Evolutionary conservation across 306 rosid species (phyloP).

Genomic region (Astragalus glycyphyllos): DNA sequence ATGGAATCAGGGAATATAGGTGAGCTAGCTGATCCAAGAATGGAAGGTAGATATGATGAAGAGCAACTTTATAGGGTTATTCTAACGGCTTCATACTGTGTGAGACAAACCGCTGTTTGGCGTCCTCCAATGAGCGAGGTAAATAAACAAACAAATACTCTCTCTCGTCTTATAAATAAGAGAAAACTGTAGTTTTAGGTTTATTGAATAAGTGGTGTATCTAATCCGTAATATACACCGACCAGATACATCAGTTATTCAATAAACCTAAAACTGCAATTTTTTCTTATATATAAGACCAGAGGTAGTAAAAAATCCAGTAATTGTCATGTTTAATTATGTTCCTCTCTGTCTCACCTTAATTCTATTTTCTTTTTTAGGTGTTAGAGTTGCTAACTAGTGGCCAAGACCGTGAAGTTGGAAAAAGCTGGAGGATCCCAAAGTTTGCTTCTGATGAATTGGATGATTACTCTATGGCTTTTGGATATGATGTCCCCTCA

Average conservation of each 20-base stretch:
- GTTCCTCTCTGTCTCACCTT: background rate
- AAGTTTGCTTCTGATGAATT: slow-evolving; percentile 75
- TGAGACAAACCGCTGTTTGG: slow-evolving; percentile 72
- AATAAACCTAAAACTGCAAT: too few relatives aligned
- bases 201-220: too few relatives aligned
- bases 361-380: slow-evolving; percentile 35
- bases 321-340: background rate
- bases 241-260: too few relatives aligned
- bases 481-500: slow-evolving; percentile 75
- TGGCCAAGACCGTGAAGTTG: slow-evolving; percentile 63
- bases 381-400: slow-evolving; percentile 71
- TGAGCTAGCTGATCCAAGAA: slow-evolving; percentile 72
- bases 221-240: too few relatives aligned
- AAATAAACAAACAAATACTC: background rate
- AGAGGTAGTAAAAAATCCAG: too few relatives aligned
- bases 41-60: slow-evolving; percentile 70
- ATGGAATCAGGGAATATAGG: slow-evolving; percentile 79
- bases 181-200: too few relatives aligned
- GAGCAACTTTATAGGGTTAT: slow-evolving; percentile 66
- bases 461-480: slow-evolving; percentile 89
- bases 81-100: slow-evolving; percentile 83
- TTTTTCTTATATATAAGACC: too few relatives aligned
- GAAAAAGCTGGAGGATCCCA: slow-evolving; percentile 73
- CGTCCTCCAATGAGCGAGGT: slow-evolving; percentile 94
- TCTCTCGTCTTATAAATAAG: too few relatives aligned